Evolutionary conservation across 768 basidiomycete genomes (phyloP).

Genomic region (Suillus hirtellus): DNA sequence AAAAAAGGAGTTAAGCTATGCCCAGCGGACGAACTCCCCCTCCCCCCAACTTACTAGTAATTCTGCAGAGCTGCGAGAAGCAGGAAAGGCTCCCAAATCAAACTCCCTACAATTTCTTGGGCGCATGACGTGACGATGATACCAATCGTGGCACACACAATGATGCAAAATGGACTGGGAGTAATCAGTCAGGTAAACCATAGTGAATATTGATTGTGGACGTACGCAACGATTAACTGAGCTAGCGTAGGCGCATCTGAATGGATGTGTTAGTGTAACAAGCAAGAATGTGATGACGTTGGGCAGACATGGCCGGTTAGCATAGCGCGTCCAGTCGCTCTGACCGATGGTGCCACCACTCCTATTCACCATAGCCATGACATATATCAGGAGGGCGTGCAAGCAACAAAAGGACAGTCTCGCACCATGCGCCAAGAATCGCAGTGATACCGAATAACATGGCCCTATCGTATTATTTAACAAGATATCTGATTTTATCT

Average conservation of each 20-base stretch:
- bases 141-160: slow-evolving; percentile 18
- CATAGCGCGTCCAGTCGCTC: slow-evolving; percentile 4
- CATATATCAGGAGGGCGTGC: neutral
- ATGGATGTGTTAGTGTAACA: neutral
- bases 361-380: neutral
- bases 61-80: slow-evolving; percentile 22
- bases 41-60: slow-evolving; percentile 14
- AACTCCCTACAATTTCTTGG: slow-evolving; percentile 17
- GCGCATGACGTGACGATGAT: slow-evolving; percentile 17
- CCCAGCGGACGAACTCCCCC: neutral
- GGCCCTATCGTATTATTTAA: neutral
- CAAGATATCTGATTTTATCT: neutral
- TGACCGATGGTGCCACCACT: neutral
- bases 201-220: neutral
- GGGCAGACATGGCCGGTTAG: slow-evolving; percentile 3
- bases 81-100: slow-evolving; percentile 22
- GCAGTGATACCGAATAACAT: slow-evolving; percentile 3
- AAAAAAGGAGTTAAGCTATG: neutral
- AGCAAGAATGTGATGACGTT: neutral
- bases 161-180: slow-evolving; percentile 16
- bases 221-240: neutral
- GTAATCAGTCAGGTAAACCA: slow-evolving; percentile 13
- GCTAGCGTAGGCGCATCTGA: slow-evolving; percentile 2
- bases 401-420: neutral
- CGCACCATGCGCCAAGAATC: neutral